Conservation (phyloP, 352 stramenopile species). For the Blastocystis sp. region DNA sequence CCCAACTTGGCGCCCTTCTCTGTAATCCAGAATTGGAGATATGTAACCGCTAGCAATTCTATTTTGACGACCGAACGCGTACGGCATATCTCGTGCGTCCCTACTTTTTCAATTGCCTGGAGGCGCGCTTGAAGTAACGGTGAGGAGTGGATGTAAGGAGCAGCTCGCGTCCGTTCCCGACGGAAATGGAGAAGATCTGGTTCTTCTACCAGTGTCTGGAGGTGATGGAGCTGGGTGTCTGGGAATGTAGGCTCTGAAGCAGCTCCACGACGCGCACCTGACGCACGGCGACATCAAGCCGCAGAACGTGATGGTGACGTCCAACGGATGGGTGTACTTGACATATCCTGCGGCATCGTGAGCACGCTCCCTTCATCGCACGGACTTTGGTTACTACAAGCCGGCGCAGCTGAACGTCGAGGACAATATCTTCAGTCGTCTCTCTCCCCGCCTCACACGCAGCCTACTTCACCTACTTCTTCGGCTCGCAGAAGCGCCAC, state of each 20-base stretch:
- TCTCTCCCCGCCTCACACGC: neutral
- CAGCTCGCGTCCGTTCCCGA: constrained; percentile 78
- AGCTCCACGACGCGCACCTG: constrained; percentile 79
- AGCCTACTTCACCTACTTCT: constrained; percentile 62
- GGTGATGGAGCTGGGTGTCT: neutral
- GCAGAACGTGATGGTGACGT: constrained; percentile 93
- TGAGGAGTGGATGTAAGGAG: neutral
- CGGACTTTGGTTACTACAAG: constrained; percentile 50
- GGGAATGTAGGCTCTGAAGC: constrained; percentile 74
- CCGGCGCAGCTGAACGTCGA: constrained; percentile 25
- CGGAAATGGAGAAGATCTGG: constrained; percentile 86
- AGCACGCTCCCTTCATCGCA: constrained; percentile 79
- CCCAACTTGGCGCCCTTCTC: constrained; percentile 45
- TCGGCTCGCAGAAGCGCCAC: constrained; percentile 63
- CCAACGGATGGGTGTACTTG: constrained; percentile 88
- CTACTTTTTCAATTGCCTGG: constrained; percentile 22
- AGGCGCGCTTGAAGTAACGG: constrained; percentile 8
- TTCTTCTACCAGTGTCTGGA: constrained; percentile 82
- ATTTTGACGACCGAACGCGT: neutral
- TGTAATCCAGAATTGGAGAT: neutral
- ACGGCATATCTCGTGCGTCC: constrained; percentile 37
- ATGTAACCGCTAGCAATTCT: neutral
- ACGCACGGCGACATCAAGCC: constrained; percentile 91
- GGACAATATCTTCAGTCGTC: constrained; percentile 40
- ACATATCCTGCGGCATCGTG: constrained; percentile 86